Evolutionary conservation across 2,329 filamentous ascomycete species (phyloP), one percentile per base, ranked within the genome.

Genomic region (Harringtonia aguacate): DNA sequence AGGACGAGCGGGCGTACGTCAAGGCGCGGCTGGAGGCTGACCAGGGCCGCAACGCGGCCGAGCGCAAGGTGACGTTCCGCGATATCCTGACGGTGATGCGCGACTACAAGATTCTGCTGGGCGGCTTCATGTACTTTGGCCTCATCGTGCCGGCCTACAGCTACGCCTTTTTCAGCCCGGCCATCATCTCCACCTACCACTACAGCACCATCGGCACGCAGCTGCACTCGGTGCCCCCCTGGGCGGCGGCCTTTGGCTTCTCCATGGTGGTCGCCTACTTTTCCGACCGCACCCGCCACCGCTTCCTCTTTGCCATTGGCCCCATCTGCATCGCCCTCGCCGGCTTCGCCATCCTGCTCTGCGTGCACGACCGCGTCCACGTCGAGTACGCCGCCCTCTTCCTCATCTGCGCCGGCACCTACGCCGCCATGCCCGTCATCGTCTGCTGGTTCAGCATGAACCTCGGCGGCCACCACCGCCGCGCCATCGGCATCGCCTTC

Each of bases 391-490:
- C 70, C 0, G 85, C 83, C 0, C 72, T 95, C 0, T 94, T 94
- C 67, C 67, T 95, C 28, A 77, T 94, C 40, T 82, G 85, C 2
- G 80, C 80, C 65, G 86, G 86, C 40, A 74, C 77, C 0, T 95
- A 94, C 63, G 80, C 79, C 1, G 86, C 88, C n/a, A 89, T 95
- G 83, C 88, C 90, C 0, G 80, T 95, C 27, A 77, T 88, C 36
- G 75, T 88, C 8, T 88, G 83, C 59, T 89, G 84, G 84, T 88
- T 83, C 61, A 82, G 81, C 53, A 86, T 87, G 77, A 89, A 88
- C 53, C 66, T 87, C 1, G 77, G 77, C 3, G 84, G 83, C 0
- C 84, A 88, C 57, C 80, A 80, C 46, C 73, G 83, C 4, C 71
- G 84, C 36, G 72, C 79, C 9, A 75, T 88, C 15, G 84, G 84